Conservation (phyloP, 2,329 filamentous ascomycete genomes). For the Teratosphaeria viscida region DNA sequence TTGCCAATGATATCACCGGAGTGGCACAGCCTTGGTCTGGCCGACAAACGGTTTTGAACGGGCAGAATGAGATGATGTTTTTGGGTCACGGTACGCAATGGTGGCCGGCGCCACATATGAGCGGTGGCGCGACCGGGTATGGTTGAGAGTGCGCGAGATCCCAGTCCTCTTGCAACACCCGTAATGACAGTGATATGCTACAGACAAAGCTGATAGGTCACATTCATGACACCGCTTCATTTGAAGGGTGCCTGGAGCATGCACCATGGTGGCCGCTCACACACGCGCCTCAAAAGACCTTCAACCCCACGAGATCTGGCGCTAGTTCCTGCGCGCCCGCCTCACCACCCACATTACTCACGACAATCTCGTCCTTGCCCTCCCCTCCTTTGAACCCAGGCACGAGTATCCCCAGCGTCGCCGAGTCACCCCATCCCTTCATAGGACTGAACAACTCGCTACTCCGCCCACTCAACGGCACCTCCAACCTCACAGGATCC, state of each 20-base stretch:
- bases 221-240: neutral
- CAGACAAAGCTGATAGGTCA: neutral
- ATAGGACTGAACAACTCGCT: slow-evolving; percentile 32
- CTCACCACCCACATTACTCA: slow-evolving; percentile 15
- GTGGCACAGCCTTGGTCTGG: neutral
- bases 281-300: slow-evolving; percentile 13
- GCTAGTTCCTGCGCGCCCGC: slow-evolving; percentile 23
- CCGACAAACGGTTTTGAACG: neutral
- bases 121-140: neutral
- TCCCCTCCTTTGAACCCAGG: slow-evolving; percentile 32
- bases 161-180: neutral
- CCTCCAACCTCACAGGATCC: slow-evolving; percentile 36
- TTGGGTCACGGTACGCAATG: neutral
- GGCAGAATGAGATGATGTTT: neutral
- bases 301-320: slow-evolving; percentile 37
- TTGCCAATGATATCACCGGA: neutral
- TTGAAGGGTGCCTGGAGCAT: neutral
- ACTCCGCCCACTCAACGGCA: slow-evolving; percentile 34
- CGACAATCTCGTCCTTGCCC: slow-evolving; percentile 30
- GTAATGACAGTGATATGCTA: neutral
- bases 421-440: slow-evolving; percentile 42
- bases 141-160: neutral
- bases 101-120: neutral
- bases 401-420: slow-evolving; percentile 35
- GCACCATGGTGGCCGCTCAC: too few species aligned